Percentiles rank a stretch among this genome's conserved stretches.
Conservation (phyloP, 2,329 filamentous ascomycete genomes). For the Aspergillus sp. region DNA sequence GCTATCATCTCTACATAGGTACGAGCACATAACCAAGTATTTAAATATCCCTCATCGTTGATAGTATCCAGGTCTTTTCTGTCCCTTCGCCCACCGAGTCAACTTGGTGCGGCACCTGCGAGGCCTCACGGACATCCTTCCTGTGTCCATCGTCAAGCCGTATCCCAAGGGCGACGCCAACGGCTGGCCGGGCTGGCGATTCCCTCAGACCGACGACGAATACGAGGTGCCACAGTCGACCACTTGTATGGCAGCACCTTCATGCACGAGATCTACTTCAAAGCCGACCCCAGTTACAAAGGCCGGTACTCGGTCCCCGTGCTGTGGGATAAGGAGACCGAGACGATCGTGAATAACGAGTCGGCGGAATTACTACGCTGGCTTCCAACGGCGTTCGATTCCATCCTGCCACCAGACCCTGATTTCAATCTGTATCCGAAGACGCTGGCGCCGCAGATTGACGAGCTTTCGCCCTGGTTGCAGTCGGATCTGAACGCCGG, state of each 20-base stretch:
- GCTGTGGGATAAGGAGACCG: constrained; percentile 61
- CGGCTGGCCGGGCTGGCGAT: constrained; percentile 64
- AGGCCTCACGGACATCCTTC: constrained; percentile 55
- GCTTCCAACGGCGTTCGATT: constrained; percentile 58
- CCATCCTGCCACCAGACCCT: constrained; percentile 44
- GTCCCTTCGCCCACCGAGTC: constrained; percentile 63
- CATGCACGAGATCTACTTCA: constrained; percentile 64
- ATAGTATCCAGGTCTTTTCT: constrained; percentile 52
- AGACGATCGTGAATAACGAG: constrained; percentile 62
- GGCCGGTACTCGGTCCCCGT: constrained; percentile 62
- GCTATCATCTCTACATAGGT: constrained; percentile 56
- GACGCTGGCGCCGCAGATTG: constrained; percentile 50
- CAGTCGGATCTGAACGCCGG: constrained; percentile 58
- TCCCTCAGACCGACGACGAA: constrained; percentile 52
- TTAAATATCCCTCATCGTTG: no score
- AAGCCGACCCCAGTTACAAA: constrained; percentile 59
- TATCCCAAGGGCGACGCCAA: constrained; percentile 66
- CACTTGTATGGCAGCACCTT: constrained; percentile 59
- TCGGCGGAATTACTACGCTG: constrained; percentile 58
- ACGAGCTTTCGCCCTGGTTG: constrained; percentile 55
- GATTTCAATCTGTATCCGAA: constrained; percentile 55
- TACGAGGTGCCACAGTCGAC: constrained; percentile 62
- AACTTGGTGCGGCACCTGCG: constrained; percentile 60
- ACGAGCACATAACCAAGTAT: not conserved
- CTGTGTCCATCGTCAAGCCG: constrained; percentile 60